Conservation (phyloP, 1,139 yeast species). For the Groenewaldozyma sp. region DNA sequence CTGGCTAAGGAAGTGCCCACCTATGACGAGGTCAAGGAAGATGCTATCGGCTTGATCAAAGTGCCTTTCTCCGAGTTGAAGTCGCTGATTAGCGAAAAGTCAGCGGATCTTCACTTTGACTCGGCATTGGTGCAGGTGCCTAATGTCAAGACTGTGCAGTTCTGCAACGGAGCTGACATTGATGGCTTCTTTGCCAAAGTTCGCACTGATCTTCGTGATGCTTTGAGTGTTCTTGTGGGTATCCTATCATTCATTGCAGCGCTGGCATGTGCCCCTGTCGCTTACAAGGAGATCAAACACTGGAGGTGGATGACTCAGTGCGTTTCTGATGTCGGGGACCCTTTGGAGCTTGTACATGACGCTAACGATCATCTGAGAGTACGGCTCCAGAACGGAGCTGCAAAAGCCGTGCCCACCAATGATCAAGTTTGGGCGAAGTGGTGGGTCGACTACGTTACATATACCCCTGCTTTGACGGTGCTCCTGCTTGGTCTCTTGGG, state of each 20-base stretch:
- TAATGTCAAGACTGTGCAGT: slow-evolving; percentile 6
- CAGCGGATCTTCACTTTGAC: slow-evolving; percentile 10
- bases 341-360: slow-evolving; percentile 11
- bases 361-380: slow-evolving; percentile 10
- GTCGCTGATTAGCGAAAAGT: slow-evolving; percentile 27
- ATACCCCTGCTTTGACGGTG: slow-evolving; percentile 27
- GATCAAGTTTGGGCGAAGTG: slow-evolving; percentile 21
- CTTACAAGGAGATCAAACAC: slow-evolving; percentile 36
- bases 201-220: slow-evolving; percentile 24
- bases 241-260: slow-evolving; percentile 35
- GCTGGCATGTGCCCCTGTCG: slow-evolving; percentile 34
- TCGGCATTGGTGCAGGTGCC: slow-evolving; percentile 10
- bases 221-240: slow-evolving; percentile 34
- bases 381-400: slow-evolving; percentile 10
- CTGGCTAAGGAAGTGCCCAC: slow-evolving; percentile 44
- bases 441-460: slow-evolving; percentile 27
- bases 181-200: slow-evolving; percentile 7
- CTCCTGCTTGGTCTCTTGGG: slow-evolving; percentile 38
- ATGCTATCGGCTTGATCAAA: slow-evolving; percentile 38
- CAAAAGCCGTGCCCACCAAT: slow-evolving; percentile 4
- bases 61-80: slow-evolving; percentile 48
- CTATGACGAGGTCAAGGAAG: slow-evolving; percentile 45
- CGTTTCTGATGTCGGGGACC: slow-evolving; percentile 9
- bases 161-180: slow-evolving; percentile 11
- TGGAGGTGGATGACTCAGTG: slow-evolving; percentile 40